Conservation (phyloP, 192 early-diverging fungal species). For the Umbelopsis sp. region DNA sequence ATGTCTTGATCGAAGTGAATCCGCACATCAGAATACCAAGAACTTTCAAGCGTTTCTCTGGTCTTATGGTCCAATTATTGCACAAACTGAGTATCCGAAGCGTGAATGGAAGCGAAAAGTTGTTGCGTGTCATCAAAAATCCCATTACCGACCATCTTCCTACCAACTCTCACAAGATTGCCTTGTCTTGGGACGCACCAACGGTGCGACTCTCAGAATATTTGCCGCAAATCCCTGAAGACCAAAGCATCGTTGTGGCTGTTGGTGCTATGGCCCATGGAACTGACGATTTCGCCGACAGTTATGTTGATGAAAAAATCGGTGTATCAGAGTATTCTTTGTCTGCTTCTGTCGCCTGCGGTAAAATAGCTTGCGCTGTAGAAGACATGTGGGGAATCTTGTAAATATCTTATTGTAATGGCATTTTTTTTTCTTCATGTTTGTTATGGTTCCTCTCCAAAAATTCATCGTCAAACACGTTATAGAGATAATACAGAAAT, state of each 20-base stretch:
- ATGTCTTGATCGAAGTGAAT: constrained; percentile 97
- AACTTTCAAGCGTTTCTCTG: constrained; percentile 98
- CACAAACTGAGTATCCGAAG: constrained; percentile 96
- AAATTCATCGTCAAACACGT: not conserved
- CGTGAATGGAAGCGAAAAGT: constrained; percentile 88
- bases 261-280: constrained; percentile 98
- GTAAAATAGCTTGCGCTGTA: constrained; percentile 87
- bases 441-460: not conserved
- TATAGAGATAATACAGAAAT: not conserved
- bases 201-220: constrained; percentile 84
- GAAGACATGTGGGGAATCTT: constrained; percentile 91
- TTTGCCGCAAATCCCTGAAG: constrained; percentile 74
- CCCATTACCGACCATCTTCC: constrained; percentile 97
- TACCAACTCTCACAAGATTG: constrained; percentile 82
- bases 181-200: constrained; percentile 87
- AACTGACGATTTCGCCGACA: constrained; percentile 92
- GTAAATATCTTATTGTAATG: constrained; percentile 43
- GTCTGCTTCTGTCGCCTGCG: constrained; percentile 95
- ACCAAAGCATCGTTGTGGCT: constrained; percentile 86
- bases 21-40: constrained; percentile 98
- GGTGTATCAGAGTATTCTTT: constrained; percentile 96
- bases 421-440: not conserved
- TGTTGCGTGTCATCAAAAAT: constrained; percentile 97
- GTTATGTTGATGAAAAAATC: constrained; percentile 97
- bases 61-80: constrained; percentile 97